Percentiles rank a stretch among this genome's conserved stretches.
These are phyloP conservation scores for Wakefieldia striispora DNA, from an alignment of 768 basidiomycete species.

Conservation along the genomic window DNA sequence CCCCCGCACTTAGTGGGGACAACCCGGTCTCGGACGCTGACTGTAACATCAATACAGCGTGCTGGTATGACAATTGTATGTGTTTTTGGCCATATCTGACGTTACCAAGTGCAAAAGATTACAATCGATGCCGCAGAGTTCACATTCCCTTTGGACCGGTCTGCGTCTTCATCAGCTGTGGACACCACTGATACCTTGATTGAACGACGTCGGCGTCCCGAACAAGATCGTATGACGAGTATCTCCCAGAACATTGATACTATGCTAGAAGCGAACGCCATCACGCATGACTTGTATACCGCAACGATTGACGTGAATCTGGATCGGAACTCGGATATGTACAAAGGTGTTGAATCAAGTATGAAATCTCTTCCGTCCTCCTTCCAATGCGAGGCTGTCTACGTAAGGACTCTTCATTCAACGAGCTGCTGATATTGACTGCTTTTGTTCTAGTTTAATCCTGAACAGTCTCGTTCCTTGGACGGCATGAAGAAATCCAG, in stretches of 20 bases:
- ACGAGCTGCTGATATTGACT: background rate
- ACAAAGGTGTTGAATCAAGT: constrained; percentile 2
- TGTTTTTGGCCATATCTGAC: background rate
- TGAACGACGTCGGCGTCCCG: background rate
- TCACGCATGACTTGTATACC: constrained; percentile 4
- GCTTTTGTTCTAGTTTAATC: constrained; percentile 7
- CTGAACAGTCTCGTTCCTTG: constrained; percentile 3
- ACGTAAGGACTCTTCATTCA: background rate
- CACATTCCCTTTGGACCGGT: background rate
- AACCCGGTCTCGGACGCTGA: background rate
- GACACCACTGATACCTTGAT: background rate
- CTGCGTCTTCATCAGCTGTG: background rate
- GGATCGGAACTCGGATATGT: constrained; percentile 2
- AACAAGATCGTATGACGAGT: background rate
- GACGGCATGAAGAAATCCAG: background rate
- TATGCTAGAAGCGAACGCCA: background rate
- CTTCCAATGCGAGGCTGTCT: constrained; percentile 4
- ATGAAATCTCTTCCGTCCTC: constrained; percentile 4
- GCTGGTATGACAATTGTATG: background rate
- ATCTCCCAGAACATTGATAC: background rate
- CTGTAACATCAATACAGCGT: constrained; percentile 6
- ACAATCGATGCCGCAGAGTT: constrained; percentile 2
- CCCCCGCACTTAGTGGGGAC: background rate
- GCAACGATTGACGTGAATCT: constrained; percentile 4
- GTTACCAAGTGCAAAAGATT: constrained; percentile 6